A percentile compares a stretch with the other conserved stretches of the same genome.
phyloP scores from a whole-genome alignment of 2,329 filamentous ascomycete genomes.

The Cladorrhinum sp. region DNA sequence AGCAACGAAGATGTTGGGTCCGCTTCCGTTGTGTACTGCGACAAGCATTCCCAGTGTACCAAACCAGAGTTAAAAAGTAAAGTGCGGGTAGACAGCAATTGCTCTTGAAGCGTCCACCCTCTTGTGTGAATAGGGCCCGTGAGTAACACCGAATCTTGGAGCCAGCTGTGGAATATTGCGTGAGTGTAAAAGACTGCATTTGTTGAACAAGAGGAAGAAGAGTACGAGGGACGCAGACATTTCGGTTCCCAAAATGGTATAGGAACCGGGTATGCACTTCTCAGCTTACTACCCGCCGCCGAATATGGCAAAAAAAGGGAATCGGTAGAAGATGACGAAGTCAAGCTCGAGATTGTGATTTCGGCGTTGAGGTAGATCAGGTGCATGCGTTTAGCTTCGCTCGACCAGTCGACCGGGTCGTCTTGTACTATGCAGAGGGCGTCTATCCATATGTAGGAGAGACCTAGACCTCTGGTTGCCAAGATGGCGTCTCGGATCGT shows the following conservation, averaged over 20 bases:
- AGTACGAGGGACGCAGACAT: background rate
- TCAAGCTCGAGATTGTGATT: background rate
- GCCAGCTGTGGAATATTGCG: background rate
- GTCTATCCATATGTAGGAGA: background rate
- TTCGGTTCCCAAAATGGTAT: background rate
- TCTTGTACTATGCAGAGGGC: slow-evolving; percentile 1
- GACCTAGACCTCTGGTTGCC: background rate
- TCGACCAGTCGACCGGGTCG: background rate
- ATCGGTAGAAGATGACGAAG: background rate
- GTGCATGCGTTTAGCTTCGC: background rate
- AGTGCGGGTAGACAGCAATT: slow-evolving; percentile 7
- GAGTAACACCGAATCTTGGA: background rate
- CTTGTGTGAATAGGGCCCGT: background rate
- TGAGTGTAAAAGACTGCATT: background rate
- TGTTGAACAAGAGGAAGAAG: too few species aligned
- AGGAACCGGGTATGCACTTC: background rate
- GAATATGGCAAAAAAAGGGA: background rate
- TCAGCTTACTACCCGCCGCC: background rate
- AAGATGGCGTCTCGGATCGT: background rate
- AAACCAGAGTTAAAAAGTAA: slow-evolving; percentile 1
- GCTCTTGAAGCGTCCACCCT: slow-evolving; percentile 15
- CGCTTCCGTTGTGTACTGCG: background rate
- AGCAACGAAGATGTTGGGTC: background rate
- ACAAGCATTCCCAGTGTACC: slow-evolving; percentile 7
- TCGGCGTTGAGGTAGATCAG: background rate